These are phyloP conservation scores for Scedosporium dehoogii DNA, from an alignment of 2,329 filamentous ascomycete genomes.

Conservation along the genomic window DNA sequence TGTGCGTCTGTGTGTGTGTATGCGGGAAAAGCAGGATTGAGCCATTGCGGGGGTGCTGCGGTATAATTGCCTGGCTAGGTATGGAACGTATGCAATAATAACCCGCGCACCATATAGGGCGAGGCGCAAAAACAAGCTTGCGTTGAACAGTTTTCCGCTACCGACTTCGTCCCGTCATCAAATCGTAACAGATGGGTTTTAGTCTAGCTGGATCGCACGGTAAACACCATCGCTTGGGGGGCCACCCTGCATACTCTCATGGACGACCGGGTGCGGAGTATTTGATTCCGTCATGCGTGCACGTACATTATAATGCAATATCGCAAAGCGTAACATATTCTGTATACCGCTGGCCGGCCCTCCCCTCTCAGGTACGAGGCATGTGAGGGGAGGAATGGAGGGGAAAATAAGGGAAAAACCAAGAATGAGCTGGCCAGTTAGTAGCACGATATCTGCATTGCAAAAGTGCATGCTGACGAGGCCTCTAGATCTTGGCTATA, in stretches of 20 bases:
- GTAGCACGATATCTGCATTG: too few relatives aligned
- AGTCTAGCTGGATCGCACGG: neutral
- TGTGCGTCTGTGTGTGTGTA: neutral
- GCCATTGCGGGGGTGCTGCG: neutral
- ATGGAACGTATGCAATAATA: neutral
- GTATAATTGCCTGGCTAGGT: neutral
- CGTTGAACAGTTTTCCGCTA: neutral
- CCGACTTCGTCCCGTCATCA: neutral
- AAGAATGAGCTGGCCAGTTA: neutral
- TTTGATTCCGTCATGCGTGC: neutral
- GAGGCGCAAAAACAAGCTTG: neutral
- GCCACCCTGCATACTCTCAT: neutral
- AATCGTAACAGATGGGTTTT: neutral
- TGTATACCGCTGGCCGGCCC: neutral
- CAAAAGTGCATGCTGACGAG: too few relatives aligned
- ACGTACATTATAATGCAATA: neutral
- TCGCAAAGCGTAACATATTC: neutral
- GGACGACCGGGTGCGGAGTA: neutral
- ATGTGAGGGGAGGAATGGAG: neutral
- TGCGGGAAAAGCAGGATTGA: neutral
- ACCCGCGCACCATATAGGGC: neutral
- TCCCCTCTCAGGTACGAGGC: too few relatives aligned
- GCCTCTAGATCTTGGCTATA: neutral
- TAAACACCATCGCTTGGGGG: neutral
- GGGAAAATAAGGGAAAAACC: neutral